Evolutionary conservation across 2,329 filamentous ascomycete genomes (phyloP).

Genomic region (Ceratocystis diversiconidia): DNA sequence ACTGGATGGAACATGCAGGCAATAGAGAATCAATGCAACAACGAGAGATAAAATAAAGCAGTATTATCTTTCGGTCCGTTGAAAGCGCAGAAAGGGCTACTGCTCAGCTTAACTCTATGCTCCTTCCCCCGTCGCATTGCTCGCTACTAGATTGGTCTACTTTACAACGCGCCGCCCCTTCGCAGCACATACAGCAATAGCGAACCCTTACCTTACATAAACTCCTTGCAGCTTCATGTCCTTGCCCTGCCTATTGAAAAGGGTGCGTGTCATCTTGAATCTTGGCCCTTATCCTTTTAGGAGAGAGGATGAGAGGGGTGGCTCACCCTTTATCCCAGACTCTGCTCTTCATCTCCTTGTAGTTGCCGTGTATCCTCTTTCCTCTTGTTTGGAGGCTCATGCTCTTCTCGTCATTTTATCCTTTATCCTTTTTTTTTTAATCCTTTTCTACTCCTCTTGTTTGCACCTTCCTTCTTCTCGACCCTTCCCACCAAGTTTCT

Average conservation of each 20-base stretch:
- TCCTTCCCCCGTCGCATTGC: slow-evolving; percentile 15
- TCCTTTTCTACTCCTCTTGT: not conserved
- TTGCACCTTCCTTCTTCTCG: not conserved
- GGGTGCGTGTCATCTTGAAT: not conserved
- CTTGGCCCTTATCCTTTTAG: not conserved
- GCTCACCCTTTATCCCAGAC: too few relatives aligned
- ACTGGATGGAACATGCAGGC: not conserved
- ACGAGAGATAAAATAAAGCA: not conserved
- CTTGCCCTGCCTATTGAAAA: not conserved
- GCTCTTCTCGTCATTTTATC: not conserved
- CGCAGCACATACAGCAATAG: too few relatives aligned
- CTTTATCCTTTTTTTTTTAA: not conserved
- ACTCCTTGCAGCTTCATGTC: not conserved
- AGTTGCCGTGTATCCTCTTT: not conserved
- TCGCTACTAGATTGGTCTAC: slow-evolving; percentile 6
- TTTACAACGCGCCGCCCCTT: too few relatives aligned
- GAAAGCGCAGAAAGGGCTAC: not conserved
- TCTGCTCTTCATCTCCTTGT: not conserved
- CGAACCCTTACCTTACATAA: too few relatives aligned
- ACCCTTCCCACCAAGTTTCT: too few relatives aligned
- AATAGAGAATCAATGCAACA: not conserved
- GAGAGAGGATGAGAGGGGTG: not conserved
- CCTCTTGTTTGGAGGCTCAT: not conserved
- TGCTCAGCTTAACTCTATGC: slow-evolving; percentile 3
- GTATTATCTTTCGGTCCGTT: not conserved